phyloP scores from a whole-genome alignment of 768 basidiomycete genomes.

The Kwoniella pini region DNA sequence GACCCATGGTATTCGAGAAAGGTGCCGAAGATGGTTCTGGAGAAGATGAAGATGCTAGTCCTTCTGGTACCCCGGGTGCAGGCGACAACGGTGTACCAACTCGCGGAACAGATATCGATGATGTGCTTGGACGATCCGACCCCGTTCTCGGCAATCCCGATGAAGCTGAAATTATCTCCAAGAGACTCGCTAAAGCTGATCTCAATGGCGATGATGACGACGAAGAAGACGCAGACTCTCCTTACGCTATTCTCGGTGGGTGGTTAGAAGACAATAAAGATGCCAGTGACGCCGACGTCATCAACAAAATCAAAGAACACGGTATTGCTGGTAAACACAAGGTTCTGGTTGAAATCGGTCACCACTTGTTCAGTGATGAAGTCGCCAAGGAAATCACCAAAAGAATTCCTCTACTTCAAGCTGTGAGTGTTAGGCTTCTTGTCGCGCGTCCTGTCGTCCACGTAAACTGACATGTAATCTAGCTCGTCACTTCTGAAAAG shows the following conservation, averaged over 20 bases:
- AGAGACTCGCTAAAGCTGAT: constrained; percentile 65
- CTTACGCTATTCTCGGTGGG: constrained; percentile 75
- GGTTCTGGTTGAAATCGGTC: constrained; percentile 76
- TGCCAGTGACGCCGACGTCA: constrained; percentile 54
- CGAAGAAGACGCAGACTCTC: constrained; percentile 80
- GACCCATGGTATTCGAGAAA: constrained; percentile 55
- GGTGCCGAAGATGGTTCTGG: constrained; percentile 55
- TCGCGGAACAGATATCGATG: constrained; percentile 70
- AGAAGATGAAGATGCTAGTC: constrained; percentile 39
- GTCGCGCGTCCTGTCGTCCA: not conserved
- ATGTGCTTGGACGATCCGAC: constrained; percentile 63
- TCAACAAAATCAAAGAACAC: constrained; percentile 78
- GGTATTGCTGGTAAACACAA: constrained; percentile 96
- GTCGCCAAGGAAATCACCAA: constrained; percentile 56
- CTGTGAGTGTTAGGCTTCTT: constrained; percentile 60
- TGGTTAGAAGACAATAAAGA: constrained; percentile 78
- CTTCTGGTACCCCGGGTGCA: constrained; percentile 17
- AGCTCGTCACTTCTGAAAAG: constrained; percentile 91
- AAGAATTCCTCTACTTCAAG: constrained; percentile 71
- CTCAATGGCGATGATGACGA: constrained; percentile 72
- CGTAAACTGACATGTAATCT: not conserved
- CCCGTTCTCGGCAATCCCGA: constrained; percentile 27
- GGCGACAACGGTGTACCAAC: constrained; percentile 37
- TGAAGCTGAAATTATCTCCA: constrained; percentile 75
- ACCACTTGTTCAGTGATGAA: constrained; percentile 76